phyloP scores from a whole-genome alignment of 1,139 yeast species.

The Suhomyces yuchorum region DNA sequence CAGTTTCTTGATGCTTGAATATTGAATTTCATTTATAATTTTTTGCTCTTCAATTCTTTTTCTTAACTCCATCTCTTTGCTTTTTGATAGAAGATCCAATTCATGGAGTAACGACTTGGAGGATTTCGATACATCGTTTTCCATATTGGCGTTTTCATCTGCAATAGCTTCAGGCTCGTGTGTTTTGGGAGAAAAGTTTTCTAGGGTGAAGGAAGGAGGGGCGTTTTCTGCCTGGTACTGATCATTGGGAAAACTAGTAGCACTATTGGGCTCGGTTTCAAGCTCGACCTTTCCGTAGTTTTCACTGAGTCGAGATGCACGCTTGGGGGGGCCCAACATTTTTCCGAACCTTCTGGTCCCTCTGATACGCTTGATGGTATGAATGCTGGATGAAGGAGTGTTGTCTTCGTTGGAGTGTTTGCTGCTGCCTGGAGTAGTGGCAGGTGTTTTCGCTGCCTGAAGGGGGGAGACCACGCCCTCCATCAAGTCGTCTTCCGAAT shows the following conservation, averaged over 20 bases:
- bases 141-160: background rate
- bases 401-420: conserved; percentile 8
- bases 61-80: conserved; percentile 31
- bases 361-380: conserved; percentile 28
- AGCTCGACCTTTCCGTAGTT: conserved; percentile 8
- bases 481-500: conserved; percentile 18
- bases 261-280: background rate
- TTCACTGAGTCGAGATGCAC: conserved; percentile 31
- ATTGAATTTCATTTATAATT: conserved; percentile 21
- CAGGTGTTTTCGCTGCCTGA: conserved; percentile 19
- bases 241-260: background rate
- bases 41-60: conserved; percentile 32
- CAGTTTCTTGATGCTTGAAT: background rate
- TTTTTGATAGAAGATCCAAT: conserved; percentile 18
- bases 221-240: conserved; percentile 3
- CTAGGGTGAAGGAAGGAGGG: conserved; percentile 20
- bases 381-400: conserved; percentile 14
- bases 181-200: conserved; percentile 19
- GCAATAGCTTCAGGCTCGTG: background rate
- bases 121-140: background rate
- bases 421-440: conserved; percentile 24
- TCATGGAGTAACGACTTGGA: background rate
- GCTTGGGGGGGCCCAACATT: conserved; percentile 43
- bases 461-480: conserved; percentile 15
- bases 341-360: conserved; percentile 40